Evolutionary conservation across 2,329 filamentous ascomycete species (phyloP).

Genomic region (Diaporthe sp.): DNA sequence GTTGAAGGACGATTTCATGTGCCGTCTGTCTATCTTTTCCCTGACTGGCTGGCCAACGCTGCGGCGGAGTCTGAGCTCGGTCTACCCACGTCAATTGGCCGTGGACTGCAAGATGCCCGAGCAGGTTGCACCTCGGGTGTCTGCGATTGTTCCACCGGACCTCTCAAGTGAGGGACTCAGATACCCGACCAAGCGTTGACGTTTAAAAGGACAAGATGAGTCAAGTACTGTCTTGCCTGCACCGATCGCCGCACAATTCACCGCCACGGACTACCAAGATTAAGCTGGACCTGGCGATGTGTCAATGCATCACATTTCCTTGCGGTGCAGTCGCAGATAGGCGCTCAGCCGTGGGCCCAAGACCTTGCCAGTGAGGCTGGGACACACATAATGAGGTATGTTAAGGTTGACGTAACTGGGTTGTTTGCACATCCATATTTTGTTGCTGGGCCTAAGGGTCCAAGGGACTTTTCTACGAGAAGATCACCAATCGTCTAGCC

Average conservation of each 20-base stretch:
- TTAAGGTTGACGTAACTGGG: neutral
- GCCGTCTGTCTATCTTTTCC: neutral
- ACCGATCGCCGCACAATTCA: neutral
- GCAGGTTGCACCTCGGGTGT: neutral
- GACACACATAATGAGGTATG: neutral
- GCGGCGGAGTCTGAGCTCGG: neutral
- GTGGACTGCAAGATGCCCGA: neutral
- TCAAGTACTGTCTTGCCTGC: constrained; percentile 11
- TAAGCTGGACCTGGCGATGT: neutral
- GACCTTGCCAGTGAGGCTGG: no score
- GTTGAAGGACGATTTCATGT: neutral
- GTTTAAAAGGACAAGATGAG: constrained; percentile 18
- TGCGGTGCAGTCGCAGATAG: neutral
- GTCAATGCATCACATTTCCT: neutral
- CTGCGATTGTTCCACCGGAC: neutral
- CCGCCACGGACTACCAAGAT: constrained; percentile 2
- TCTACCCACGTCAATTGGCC: neutral
- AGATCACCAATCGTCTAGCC: neutral
- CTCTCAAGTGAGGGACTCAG: neutral
- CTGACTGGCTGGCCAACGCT: neutral
- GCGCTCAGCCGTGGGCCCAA: neutral
- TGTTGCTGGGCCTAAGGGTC: constrained; percentile 1
- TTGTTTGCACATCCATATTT: neutral
- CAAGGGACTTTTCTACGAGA: neutral
- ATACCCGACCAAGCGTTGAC: neutral